These are phyloP conservation scores for Penicillium sp. DNA, from an alignment of 2,329 filamentous ascomycete species.

Conservation along the genomic window DNA sequence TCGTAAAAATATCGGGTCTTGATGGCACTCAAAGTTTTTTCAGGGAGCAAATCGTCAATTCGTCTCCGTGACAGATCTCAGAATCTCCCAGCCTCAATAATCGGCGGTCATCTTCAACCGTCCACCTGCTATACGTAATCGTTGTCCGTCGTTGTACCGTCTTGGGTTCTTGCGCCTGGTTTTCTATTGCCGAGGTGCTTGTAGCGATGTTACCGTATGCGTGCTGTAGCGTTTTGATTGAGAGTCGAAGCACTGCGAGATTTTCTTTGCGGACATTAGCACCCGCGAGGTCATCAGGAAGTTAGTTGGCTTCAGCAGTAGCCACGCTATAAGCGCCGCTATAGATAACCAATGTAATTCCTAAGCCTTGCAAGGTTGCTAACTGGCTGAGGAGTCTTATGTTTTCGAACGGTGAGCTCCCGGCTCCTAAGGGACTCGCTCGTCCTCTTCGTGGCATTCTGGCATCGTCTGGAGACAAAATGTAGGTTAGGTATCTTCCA, in stretches of 20 bases:
- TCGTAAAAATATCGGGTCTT: no score
- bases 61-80: no score
- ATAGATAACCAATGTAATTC: no score
- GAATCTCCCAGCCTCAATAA: slow-evolving; percentile 1
- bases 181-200: slow-evolving; percentile 1
- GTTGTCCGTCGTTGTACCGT: neutral
- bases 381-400: no score
- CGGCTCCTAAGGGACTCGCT: no score
- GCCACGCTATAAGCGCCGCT: neutral
- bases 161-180: neutral
- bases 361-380: no score
- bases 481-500: no score
- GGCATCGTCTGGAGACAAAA: no score
- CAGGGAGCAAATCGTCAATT: no score
- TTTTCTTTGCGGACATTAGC: neutral
- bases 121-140: neutral
- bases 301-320: slow-evolving; percentile 2
- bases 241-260: slow-evolving; percentile 4
- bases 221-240: slow-evolving; percentile 4
- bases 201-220: slow-evolving; percentile 5
- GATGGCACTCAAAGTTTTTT: no score
- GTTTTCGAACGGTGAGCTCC: no score
- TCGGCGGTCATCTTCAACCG: neutral
- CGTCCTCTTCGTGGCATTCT: no score
- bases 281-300: neutral